Evolutionary conservation across 2,329 filamentous ascomycete species (phyloP), one percentile per base, ranked within the genome.

Genomic region (Epichloe gansuensis): DNA sequence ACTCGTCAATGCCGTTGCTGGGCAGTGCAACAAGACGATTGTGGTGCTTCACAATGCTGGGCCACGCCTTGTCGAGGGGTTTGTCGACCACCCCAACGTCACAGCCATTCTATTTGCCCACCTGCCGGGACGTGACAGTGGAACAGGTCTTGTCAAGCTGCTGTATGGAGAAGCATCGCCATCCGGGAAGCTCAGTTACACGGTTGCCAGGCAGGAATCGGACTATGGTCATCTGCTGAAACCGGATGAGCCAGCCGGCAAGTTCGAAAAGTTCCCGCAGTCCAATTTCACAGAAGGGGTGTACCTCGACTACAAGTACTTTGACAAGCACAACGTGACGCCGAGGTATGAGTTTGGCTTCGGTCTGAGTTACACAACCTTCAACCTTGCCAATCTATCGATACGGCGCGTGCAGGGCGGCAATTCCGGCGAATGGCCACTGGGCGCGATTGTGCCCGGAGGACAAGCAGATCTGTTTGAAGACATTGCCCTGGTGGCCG

Each of bases 31-130:
- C 55, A 83, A 80, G 54, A 84, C 82, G 1, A 71, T 85, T 17
- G 82, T 85, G 0, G 69, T 84, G 1, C 71, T 85, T 5, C 81
- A 85, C 63, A 84, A 82, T 42, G 79, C 80, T 1, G 82, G 82
- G 66, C 69, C 75, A 17, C 72, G 81, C 1, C 63, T 82, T 0
- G 75, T 85, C 0, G 81, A 84, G 54, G 66, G 69, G 1, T 86
- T 79, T 69, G 70, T 80, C 54, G 75, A 84, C 47, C 74, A 86
- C 53, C 67, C 73, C 7, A 85, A 85, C 55, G 74, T 86, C 36
- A 84, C 80, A 0, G 80, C 75, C 1, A 68, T 86, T 15, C 70
- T 86, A 0, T 80, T 80, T 56, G 81, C 78, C 4, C 81, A 84
- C 58, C 68, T 84, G 0, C 82, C 81, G 0, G 82, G 82, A 0